Base-by-base conservation (phyloP, 202 grass and related monocot species). In the Hordeum pubiflorum region DNA sequence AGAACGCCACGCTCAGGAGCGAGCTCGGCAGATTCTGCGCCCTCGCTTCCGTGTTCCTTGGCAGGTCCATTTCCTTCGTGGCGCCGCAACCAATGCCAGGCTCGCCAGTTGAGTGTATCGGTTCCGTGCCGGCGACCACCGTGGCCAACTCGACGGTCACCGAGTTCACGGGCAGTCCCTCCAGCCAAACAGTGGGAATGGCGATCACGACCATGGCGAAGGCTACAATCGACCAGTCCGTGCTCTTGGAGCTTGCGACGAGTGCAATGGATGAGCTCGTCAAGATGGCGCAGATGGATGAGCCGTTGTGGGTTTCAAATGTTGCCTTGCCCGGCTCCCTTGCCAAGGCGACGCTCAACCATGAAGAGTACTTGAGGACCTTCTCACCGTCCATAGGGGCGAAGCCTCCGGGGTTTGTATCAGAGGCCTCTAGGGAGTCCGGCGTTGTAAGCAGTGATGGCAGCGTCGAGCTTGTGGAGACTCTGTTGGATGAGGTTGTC, bases 241-340 rank as follows among this genome's bases (percentile, higher is more conserved):
- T 89, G 80, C 63, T 99, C 26, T 40, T 93, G 75, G 85, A 99
- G 75, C 87, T 99, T 36, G 96, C 92, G 2, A 61, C 85, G 33
- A 80, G 71, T 9, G 92, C 96, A 6, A 93, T 96, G 83, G 76
- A 93, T 39, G 92, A 96, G 70, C 90, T 99, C 44, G 83, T 99
- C 73, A 96, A 96, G 85, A 99, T 99, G 96, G 90, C 90, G 3
- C 82, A 91, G 32, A 89, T 87, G 96, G 84, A 78, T 4, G 90
- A 93, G 18, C 96, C 89, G 0, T 22, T 99, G 75, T 99, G 96
- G 96, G 87, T 91, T 65, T 80, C 61, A 34, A 80, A 13, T 2
- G 52, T 3, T 13, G 43, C 77, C 50, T 67, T 65, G 8, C 61
- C 86, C 77, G 68, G 81, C 9, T 68, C 22, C 0, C 5, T 76